Conservation (phyloP, 768 basidiomycete genomes). For the Lepiota venenata region DNA sequence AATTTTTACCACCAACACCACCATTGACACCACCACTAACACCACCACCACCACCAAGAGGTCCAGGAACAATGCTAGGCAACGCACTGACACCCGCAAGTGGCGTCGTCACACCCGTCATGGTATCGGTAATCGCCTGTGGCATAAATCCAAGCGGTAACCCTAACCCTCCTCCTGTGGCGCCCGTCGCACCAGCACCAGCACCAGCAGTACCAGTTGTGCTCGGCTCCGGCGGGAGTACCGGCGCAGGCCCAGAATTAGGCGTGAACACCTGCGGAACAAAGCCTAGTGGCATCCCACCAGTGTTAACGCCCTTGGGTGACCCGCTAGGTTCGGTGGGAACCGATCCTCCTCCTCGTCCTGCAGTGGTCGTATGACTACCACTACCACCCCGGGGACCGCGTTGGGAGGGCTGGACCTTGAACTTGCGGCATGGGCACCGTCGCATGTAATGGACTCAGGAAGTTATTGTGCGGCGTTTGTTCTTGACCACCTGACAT, state of each 20-base stretch:
- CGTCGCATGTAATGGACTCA: no score
- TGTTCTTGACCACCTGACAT: no score
- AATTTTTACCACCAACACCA: neutral
- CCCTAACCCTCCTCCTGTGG: neutral
- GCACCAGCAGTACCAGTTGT: no score
- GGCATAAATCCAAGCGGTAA: constrained; percentile 5
- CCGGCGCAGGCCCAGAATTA: neutral
- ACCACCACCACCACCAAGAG: neutral
- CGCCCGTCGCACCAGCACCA: no score
- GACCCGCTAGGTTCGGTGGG: constrained; percentile 2
- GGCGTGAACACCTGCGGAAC: constrained; percentile 4
- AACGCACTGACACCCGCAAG: neutral
- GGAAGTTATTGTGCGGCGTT: no score
- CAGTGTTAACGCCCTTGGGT: neutral
- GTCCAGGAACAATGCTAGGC: neutral
- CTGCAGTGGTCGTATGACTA: neutral
- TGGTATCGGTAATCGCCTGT: constrained; percentile 2
- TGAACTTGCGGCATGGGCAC: neutral
- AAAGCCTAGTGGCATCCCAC: neutral
- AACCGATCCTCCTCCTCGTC: neutral
- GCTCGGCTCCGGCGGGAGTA: neutral
- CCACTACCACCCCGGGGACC: neutral
- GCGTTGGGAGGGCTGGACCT: neutral
- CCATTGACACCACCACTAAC: neutral
- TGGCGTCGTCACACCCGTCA: constrained; percentile 6